Evolutionary conservation across 345 rosid species (phyloP), one percentile per base, ranked within the genome.

Genomic region (Brassica carinata): DNA sequence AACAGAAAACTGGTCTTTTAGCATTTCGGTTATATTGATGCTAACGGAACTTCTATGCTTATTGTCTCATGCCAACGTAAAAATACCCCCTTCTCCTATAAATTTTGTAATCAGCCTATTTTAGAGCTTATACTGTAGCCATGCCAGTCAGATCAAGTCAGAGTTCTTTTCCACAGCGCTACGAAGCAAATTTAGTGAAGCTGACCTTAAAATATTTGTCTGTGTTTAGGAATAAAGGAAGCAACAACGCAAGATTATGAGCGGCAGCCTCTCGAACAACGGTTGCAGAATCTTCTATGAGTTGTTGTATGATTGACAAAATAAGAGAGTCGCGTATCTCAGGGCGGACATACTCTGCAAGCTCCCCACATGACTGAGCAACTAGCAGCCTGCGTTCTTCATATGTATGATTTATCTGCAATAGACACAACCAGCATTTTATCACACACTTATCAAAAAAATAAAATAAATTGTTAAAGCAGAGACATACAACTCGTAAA

Each of bases 171-270:
- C 89, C 89, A 85, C 88, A 90, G 84, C 87, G 92, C 92, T 86
- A 84, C 80, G 81, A 88, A 85, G 90, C 88, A 89, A 86, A 86
- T 88, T 81, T 86, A 91, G 87, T 85, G 92, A 90, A 78, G 89
- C 96, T 90, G 90, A 95, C 99, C 99, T 95, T 95, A 89, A 95
- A 91, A 90, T 95, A 95, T 90, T 95, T 95, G 89, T 95, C 98
- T 78, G 80, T 87, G 85, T 85, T 92, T 7, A 91, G 99, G 79
- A 93, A 95, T 69, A 89, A 89, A 13, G 97, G 99, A 86, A 95
- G 99, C 84, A 93, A 88, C 91, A 95, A 81, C n/a, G 97, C 90
- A 86, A 93, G 88, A 88, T 95, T 95, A 85, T 78, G 93, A 7
- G 96, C 92, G 70, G 99, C 94, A 85, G 97, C 97, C 84, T 95